Evolutionary conservation across 2,329 filamentous ascomycete genomes (phyloP), one percentile per base, ranked within the genome.

Genomic region (Chaetoscypha palmicola): DNA sequence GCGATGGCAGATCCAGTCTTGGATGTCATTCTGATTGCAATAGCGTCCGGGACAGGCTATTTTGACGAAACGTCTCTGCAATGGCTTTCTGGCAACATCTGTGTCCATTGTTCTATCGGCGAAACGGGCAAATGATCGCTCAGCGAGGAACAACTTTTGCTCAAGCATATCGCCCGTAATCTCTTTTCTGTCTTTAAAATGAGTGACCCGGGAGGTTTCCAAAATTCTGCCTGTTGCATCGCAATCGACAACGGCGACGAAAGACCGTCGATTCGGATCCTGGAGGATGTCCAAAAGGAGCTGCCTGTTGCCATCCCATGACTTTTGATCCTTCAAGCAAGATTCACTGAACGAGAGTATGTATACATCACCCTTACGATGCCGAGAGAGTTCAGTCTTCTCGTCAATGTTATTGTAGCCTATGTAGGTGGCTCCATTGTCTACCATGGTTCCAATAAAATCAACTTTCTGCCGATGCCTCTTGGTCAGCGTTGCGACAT

Each of bases 41-140:
- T 44, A 12, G 2, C 12, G 1, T 1, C 52, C 47, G 1, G 65
- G 65, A 35, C 65, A 68, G 1, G 58, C 46, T 1, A 66, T 48
- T 26, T 52, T 64, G 22, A 66, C 57, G n/a, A 53, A 40, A n/a
- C 53, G 47, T 19, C 58, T 43, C 22, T 62, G 43, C 4, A 59
- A 38, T 1, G 62, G 61, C 36, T 55, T 59, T 21, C 54, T 38
- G 33, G 46, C 37, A 35, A 47, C 43, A 19, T 41, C 17, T 4
- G 37, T 52, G 16, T 59, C 52, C 17, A 58, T 40, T 10, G 32
- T 43, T 4, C 30, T 1, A 3, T 43, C 12, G 11, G 45, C 28
- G 38, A 48, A 58, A 32, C 38, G 19, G 23, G 56, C 53, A 19
- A 60, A 46, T 32, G 43, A 52, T 41, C 56, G 56, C 16, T 53